Percentiles rank a stretch among this genome's conserved stretches.
Conservation (phyloP, 768 basidiomycete species). For the Naematelia encephala region DNA sequence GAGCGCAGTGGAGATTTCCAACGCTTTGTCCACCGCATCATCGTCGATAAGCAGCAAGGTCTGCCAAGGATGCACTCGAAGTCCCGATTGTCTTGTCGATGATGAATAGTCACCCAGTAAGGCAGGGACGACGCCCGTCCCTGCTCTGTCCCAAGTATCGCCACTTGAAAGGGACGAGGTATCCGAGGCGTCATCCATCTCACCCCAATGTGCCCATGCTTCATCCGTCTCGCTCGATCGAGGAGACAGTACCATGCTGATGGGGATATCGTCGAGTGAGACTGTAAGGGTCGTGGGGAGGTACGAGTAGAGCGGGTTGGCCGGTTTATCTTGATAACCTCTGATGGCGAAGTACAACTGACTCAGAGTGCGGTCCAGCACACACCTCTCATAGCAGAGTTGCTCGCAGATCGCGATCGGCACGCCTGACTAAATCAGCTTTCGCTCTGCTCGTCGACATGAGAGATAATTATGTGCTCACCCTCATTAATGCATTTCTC, state of each 20-base stretch:
- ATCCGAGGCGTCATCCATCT: slow-evolving; percentile 30
- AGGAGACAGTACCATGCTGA: slow-evolving; percentile 84
- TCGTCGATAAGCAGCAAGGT: slow-evolving; percentile 73
- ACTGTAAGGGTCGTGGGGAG: slow-evolving; percentile 69
- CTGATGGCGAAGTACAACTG: slow-evolving; percentile 75
- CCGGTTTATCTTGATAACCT: slow-evolving; percentile 43
- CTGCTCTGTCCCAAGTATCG: slow-evolving; percentile 16
- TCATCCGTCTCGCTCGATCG: slow-evolving; percentile 56
- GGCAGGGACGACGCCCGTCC: not conserved
- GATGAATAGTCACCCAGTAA: not conserved
- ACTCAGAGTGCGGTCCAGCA: slow-evolving; percentile 76
- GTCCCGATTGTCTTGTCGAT: slow-evolving; percentile 57
- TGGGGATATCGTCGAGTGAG: slow-evolving; percentile 69
- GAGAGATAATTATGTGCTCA: slow-evolving; percentile 18
- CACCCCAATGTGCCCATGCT: slow-evolving; percentile 46
- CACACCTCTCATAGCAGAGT: slow-evolving; percentile 64
- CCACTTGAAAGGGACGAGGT: slow-evolving; percentile 22
- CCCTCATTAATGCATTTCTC: slow-evolving; percentile 61
- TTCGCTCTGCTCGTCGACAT: not conserved
- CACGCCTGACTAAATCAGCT: slow-evolving; percentile 43
- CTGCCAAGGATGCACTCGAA: slow-evolving; percentile 84
- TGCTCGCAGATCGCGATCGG: slow-evolving; percentile 39
- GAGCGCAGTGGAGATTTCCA: slow-evolving; percentile 48
- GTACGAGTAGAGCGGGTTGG: slow-evolving; percentile 39
- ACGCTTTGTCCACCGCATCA: slow-evolving; percentile 57